Conservation (phyloP, 257 asterid genomes). For the Haberlea rhodopensis region DNA sequence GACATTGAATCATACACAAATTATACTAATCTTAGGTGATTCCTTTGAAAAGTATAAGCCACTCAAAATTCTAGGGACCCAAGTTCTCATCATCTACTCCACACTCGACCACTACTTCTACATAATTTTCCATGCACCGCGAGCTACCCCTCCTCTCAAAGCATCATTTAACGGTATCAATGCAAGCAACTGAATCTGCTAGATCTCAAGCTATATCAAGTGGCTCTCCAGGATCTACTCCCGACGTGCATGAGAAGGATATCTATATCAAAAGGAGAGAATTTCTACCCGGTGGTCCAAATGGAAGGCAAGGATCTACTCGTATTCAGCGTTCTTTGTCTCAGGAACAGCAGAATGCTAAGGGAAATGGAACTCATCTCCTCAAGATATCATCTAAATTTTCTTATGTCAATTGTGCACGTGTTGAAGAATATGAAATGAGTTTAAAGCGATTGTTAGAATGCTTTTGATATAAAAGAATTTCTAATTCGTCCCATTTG, state of each 20-base stretch:
- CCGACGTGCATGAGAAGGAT: conserved; percentile 82
- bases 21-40: no score
- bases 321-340: conserved; percentile 67
- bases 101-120: no score
- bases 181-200: conserved; percentile 99
- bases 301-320: conserved; percentile 87
- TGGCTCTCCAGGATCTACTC: conserved; percentile 90
- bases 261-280: conserved; percentile 65
- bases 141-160: no score
- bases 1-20: no score
- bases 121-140: no score
- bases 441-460: neutral
- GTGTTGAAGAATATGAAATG: neutral
- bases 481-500: neutral
- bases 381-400: conserved; percentile 61
- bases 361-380: conserved; percentile 68
- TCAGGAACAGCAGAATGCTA: conserved; percentile 65
- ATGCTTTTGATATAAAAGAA: neutral
- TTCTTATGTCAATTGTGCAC: conserved; percentile 4
- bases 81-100: no score
- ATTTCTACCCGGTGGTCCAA: conserved; percentile 66
- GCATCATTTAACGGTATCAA: no score
- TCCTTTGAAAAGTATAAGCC: no score
- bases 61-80: no score
- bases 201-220: conserved; percentile 76